Conservation (phyloP, 257 asterid species). For the Solanum bulbocastanum region DNA sequence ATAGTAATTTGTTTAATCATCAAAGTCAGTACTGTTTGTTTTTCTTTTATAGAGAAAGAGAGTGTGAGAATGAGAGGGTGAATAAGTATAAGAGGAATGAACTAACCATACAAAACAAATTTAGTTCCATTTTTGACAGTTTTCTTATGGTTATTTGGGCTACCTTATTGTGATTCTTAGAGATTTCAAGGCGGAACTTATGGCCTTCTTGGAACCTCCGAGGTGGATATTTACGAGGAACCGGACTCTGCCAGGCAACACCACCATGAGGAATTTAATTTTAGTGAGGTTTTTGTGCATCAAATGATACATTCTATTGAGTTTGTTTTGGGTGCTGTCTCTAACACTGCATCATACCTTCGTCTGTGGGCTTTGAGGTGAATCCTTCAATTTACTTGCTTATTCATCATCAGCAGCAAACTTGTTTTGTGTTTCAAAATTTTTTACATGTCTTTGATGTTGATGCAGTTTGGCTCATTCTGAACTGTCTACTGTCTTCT, state of each 20-base stretch:
- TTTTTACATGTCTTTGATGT: conserved; percentile 1
- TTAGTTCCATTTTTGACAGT: neutral
- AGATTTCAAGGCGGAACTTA: conserved; percentile 86
- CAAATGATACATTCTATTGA: conserved; percentile 95
- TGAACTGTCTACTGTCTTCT: conserved; percentile 84
- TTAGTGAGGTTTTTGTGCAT: conserved; percentile 90
- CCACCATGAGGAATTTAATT: conserved; percentile 63
- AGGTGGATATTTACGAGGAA: conserved; percentile 52
- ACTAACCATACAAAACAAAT: neutral
- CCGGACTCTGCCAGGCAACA: conserved; percentile 58
- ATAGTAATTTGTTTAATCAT: neutral
- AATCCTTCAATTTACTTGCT: neutral
- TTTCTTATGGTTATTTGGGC: neutral
- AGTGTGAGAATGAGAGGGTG: neutral
- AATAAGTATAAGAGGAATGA: neutral
- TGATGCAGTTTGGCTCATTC: conserved; percentile 85
- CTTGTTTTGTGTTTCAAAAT: neutral
- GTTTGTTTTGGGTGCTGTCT: conserved; percentile 92
- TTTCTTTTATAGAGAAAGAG: neutral
- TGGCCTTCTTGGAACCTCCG: conserved; percentile 72
- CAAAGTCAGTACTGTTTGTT: neutral
- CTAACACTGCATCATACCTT: conserved; percentile 93
- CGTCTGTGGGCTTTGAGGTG: conserved; percentile 96
- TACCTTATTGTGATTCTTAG: conserved; percentile 23
- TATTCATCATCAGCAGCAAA: neutral